These are phyloP conservation scores for Mollisiaceae sp. DNA, from an alignment of 2,329 filamentous ascomycete genomes.

Conservation along the genomic window DNA sequence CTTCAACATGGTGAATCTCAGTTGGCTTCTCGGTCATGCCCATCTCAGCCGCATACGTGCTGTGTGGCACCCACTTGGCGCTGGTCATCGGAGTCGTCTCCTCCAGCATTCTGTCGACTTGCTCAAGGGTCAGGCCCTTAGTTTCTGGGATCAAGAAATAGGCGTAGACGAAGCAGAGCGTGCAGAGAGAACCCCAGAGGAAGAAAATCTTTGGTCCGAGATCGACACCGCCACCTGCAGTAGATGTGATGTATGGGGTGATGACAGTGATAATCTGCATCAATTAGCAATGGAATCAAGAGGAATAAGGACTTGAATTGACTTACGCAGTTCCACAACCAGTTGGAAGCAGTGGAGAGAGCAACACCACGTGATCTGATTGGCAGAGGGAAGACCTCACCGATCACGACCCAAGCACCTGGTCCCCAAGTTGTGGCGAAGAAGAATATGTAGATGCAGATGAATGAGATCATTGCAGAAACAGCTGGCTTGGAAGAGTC, in stretches of 20 bases:
- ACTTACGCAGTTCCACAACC: conserved; percentile 73
- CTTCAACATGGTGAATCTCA: conserved; percentile 20
- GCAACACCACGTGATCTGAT: conserved; percentile 81
- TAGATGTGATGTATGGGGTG: conserved; percentile 29
- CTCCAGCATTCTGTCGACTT: conserved; percentile 68
- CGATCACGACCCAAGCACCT: conserved; percentile 78
- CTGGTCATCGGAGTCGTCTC: conserved; percentile 49
- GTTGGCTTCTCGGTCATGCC: conserved; percentile 27
- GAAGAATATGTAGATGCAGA: conserved; percentile 86
- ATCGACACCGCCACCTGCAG: conserved; percentile 24
- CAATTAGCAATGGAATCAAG: neutral
- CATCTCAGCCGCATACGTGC: conserved; percentile 35
- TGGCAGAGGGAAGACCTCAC: conserved; percentile 87
- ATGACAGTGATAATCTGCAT: conserved; percentile 29
- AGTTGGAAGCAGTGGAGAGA: conserved; percentile 85
- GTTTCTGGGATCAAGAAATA: conserved; percentile 69
- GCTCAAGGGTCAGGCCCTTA: conserved; percentile 73
- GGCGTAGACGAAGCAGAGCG: conserved; percentile 58
- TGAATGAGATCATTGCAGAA: conserved; percentile 50
- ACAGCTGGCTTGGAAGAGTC: conserved; percentile 70
- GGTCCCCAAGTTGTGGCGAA: conserved; percentile 83
- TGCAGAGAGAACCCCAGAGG: conserved; percentile 66
- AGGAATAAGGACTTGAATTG: neutral
- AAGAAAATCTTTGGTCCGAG: conserved; percentile 54
- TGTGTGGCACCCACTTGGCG: conserved; percentile 34